These are phyloP conservation scores for Orbilia brochopaga DNA, from an alignment of 2,329 filamentous ascomycete genomes.

Conservation along the genomic window DNA sequence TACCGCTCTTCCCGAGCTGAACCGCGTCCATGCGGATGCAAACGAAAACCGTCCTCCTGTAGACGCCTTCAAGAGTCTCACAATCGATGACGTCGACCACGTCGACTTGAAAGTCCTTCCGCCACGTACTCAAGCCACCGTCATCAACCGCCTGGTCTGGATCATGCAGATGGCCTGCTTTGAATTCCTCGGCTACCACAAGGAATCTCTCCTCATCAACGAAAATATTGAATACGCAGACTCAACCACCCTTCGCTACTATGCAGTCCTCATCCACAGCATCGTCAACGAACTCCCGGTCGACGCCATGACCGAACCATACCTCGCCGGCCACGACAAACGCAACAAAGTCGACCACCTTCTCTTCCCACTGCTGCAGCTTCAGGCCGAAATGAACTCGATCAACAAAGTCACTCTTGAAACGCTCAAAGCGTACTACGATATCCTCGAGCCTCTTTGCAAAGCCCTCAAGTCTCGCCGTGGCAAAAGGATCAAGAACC, in stretches of 20 bases:
- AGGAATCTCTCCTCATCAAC: conserved; percentile 5
- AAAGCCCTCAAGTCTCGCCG: conserved; percentile 11
- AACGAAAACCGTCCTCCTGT: conserved; percentile 4
- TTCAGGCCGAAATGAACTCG: conserved; percentile 3
- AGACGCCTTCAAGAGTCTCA: not conserved
- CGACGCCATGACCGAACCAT: conserved; percentile 1
- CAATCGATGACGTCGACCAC: not conserved
- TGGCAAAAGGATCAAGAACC: conserved; percentile 5
- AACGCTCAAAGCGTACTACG: conserved; percentile 4
- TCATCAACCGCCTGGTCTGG: conserved; percentile 14
- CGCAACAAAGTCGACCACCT: conserved; percentile 2
- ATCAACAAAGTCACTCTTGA: not conserved
- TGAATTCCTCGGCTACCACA: conserved; percentile 13
- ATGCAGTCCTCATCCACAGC: conserved; percentile 20
- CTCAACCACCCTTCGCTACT: conserved; percentile 19
- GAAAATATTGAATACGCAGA: conserved; percentile 16
- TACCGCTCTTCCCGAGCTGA: not conserved
- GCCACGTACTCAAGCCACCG: not conserved
- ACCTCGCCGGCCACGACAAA: conserved; percentile 1
- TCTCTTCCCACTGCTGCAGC: conserved; percentile 14
- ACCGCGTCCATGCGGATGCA: not conserved
- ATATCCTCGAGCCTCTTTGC: conserved; percentile 2
- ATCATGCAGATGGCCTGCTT: conserved; percentile 26
- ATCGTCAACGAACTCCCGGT: conserved; percentile 6
- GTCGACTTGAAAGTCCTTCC: not conserved